Evolutionary conservation across 2,329 filamentous ascomycete genomes (phyloP).

Genomic region (Lithohypha guttulata): DNA sequence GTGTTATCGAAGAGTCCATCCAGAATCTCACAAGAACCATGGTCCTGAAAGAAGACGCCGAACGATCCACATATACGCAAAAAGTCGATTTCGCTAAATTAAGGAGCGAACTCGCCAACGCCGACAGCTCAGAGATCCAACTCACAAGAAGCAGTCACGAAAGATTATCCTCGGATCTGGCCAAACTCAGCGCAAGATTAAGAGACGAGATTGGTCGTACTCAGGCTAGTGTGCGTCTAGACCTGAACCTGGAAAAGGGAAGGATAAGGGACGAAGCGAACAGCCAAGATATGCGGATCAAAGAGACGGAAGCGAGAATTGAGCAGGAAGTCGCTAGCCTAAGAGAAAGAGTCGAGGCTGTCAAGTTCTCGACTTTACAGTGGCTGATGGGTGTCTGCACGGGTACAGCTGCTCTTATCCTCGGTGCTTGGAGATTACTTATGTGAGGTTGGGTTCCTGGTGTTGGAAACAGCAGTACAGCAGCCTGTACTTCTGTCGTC

Average conservation of each 20-base stretch:
- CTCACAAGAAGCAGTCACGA: constrained; percentile 85
- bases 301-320: constrained; percentile 96
- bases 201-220: constrained; percentile 91
- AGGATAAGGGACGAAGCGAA: constrained; percentile 93
- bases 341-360: constrained; percentile 83
- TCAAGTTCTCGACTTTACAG: constrained; percentile 96
- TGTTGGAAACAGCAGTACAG: no score
- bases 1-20: constrained; percentile 96
- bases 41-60: constrained; percentile 76
- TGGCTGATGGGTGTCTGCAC: constrained; percentile 81
- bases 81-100: constrained; percentile 98
- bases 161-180: constrained; percentile 83
- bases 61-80: constrained; percentile 54
- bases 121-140: constrained; percentile 82
- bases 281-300: constrained; percentile 92
- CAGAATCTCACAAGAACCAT: constrained; percentile 96
- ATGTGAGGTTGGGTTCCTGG: no score
- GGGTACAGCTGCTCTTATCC: constrained; percentile 53
- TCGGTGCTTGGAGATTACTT: constrained; percentile 56
- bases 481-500: no score
- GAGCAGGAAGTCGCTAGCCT: constrained; percentile 92
- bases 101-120: constrained; percentile 81
- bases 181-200: constrained; percentile 79
- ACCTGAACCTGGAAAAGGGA: constrained; percentile 93
- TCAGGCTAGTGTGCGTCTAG: constrained; percentile 81